Evolutionary conservation across 2,329 filamentous ascomycete genomes (phyloP).

Genomic region (Thelonectria discophora): DNA sequence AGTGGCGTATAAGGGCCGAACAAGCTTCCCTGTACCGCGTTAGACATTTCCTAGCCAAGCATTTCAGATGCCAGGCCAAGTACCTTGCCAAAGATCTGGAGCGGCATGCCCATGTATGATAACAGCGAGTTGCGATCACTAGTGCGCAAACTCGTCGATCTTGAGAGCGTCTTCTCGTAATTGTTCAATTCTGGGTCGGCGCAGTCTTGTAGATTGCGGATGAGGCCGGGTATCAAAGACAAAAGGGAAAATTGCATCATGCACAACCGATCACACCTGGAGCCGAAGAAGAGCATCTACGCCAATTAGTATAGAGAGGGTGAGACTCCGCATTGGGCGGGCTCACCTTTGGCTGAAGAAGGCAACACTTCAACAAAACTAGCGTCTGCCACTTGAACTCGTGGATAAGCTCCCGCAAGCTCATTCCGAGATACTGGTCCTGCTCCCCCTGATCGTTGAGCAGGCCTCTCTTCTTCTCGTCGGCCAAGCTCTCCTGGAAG

Average conservation of each 20-base stretch:
- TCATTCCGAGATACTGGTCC: slow-evolving; percentile 89
- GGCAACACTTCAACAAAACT: slow-evolving; percentile 90
- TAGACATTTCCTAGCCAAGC: slow-evolving; percentile 13
- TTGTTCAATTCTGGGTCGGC: slow-evolving; percentile 91
- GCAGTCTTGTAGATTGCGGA: slow-evolving; percentile 92
- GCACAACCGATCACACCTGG: slow-evolving; percentile 93
- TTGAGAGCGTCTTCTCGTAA: slow-evolving; percentile 78
- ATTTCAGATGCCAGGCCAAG: not conserved
- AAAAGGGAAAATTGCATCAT: slow-evolving; percentile 99
- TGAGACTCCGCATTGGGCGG: too few species aligned
- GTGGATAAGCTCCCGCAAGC: slow-evolving; percentile 88
- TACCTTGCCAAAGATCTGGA: slow-evolving; percentile 95
- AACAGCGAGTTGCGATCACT: slow-evolving; percentile 91
- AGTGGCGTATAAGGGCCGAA: slow-evolving; percentile 97
- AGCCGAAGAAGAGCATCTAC: slow-evolving; percentile 98
- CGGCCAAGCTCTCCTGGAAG: slow-evolving; percentile 88
- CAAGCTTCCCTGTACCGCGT: slow-evolving; percentile 74
- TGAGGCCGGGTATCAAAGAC: slow-evolving; percentile 91
- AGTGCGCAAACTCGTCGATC: slow-evolving; percentile 85
- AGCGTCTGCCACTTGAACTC: slow-evolving; percentile 96
- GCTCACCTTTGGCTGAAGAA: slow-evolving; percentile 90
- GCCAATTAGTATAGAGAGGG: slow-evolving; percentile 7
- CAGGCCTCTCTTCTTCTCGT: slow-evolving; percentile 67
- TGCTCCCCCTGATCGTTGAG: slow-evolving; percentile 74
- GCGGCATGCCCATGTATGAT: slow-evolving; percentile 90